These are phyloP conservation scores for Puccinia brachypodii DNA, from an alignment of 1,284 basidiomycete genomes.

Conservation along the genomic window DNA sequence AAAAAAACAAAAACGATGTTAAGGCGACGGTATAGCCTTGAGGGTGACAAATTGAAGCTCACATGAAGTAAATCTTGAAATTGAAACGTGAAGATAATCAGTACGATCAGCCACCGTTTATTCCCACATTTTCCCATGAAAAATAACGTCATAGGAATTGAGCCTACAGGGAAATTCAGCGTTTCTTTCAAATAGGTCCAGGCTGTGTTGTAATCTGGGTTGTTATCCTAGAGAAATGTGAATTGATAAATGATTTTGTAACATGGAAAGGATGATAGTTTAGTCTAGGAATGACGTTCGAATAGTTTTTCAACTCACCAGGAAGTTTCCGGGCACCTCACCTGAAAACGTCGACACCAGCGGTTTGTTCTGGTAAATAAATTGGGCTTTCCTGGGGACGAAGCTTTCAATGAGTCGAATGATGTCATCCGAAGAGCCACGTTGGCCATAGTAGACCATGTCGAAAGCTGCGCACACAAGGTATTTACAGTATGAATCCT, in stretches of 20 bases:
- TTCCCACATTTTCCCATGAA: not conserved
- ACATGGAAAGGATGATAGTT: not conserved
- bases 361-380: constrained; percentile 27
- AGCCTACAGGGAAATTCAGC: constrained; percentile 15
- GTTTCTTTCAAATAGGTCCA: constrained; percentile 25
- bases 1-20: not conserved
- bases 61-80: constrained; percentile 41
- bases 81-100: not conserved
- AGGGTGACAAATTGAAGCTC: not conserved
- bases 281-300: not conserved
- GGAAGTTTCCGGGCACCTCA: constrained; percentile 27
- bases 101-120: not conserved
- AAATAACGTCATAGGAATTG: not conserved
- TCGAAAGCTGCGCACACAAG: constrained; percentile 22
- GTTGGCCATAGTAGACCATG: constrained; percentile 37
- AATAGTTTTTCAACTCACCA: constrained; percentile 19
- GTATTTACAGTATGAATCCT: not conserved
- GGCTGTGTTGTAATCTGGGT: constrained; percentile 32
- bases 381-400: constrained; percentile 15
- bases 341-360: constrained; percentile 42
- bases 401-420: constrained; percentile 5
- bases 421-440: constrained; percentile 33
- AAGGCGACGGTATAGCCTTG: not conserved
- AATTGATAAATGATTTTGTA: not conserved
- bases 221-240: constrained; percentile 29